These are phyloP conservation scores for Umbelopsis ramanniana DNA, from an alignment of 192 early-diverging fungal genomes.

Conservation along the genomic window DNA sequence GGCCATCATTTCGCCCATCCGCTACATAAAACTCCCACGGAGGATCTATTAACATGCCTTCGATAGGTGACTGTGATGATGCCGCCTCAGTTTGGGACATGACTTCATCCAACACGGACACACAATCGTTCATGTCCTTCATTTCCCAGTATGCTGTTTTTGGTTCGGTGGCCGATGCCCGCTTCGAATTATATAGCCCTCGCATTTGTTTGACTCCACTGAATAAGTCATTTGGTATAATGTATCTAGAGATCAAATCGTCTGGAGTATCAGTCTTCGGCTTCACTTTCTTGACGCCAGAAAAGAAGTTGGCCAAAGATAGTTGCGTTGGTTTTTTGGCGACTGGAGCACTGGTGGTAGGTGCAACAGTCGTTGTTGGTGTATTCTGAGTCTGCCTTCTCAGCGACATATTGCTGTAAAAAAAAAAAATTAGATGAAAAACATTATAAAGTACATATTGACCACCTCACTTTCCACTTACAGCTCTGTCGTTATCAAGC, in stretches of 20 bases:
- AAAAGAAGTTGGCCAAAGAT: constrained; percentile 43
- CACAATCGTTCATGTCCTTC: constrained; percentile 30
- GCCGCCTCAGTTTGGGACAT: not conserved
- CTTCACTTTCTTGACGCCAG: constrained; percentile 37
- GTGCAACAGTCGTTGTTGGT: not conserved
- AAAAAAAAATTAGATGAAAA: no score
- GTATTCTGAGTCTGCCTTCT: not conserved
- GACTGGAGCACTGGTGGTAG: not conserved
- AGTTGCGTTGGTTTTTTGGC: constrained; percentile 7
- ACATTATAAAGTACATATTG: no score
- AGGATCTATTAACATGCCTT: constrained; percentile 60
- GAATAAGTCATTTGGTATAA: constrained; percentile 40
- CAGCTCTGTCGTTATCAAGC: constrained; percentile 37
- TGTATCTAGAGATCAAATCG: constrained; percentile 28
- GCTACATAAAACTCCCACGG: constrained; percentile 61
- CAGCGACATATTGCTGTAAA: not conserved
- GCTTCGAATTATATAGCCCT: constrained; percentile 20
- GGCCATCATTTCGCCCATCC: constrained; percentile 51
- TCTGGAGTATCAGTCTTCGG: constrained; percentile 44
- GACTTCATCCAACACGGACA: constrained; percentile 20
- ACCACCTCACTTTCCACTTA: not conserved
- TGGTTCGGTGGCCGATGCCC: not conserved
- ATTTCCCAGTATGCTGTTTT: constrained; percentile 34
- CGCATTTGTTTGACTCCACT: constrained; percentile 43
- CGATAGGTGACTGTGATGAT: constrained; percentile 35